Conservation (phyloP, 495 filamentous ascomycete genomes). For the Penicillium canariense region DNA sequence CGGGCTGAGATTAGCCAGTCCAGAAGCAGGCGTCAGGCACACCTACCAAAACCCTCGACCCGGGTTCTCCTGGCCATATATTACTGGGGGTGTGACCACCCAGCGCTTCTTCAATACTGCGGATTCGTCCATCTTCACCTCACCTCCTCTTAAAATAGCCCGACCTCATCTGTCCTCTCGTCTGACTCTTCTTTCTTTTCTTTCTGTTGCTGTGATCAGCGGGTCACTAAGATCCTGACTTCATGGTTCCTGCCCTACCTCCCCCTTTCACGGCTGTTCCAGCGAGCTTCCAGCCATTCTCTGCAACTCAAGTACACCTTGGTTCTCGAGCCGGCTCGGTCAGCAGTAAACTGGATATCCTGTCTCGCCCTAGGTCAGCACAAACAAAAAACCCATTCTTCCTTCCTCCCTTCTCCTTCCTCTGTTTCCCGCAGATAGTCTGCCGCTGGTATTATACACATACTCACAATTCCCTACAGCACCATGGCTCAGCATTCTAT, state of each 20-base stretch:
- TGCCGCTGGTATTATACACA: not conserved
- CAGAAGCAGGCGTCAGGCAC: conserved; percentile 26
- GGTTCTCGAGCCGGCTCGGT: conserved; percentile 34
- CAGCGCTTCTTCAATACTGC: conserved; percentile 14
- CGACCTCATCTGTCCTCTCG: not conserved
- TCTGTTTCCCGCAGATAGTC: not conserved
- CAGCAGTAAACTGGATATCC: conserved; percentile 36
- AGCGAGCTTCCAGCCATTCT: conserved; percentile 34
- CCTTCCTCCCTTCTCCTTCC: not conserved
- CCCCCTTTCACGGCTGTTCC: conserved; percentile 33
- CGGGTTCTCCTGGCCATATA: conserved; percentile 13
- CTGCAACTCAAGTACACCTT: conserved; percentile 31
- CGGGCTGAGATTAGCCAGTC: conserved; percentile 16
- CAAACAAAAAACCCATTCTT: conserved; percentile 13
- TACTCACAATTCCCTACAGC: conserved; percentile 34
- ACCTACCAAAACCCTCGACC: conserved; percentile 12
- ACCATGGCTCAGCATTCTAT: conserved; percentile 36
- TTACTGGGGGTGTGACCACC: conserved; percentile 15
- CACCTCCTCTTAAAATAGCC: conserved; percentile 1
- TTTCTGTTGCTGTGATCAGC: conserved; percentile 1
- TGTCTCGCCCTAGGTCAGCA: conserved; percentile 47
- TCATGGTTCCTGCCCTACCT: conserved; percentile 39
- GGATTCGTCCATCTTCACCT: conserved; percentile 9
- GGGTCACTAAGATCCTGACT: conserved; percentile 6
- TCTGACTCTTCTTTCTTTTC: not conserved